Base-by-base conservation (phyloP, 176 grass and related monocot genomes). In the Eleusine indica region DNA sequence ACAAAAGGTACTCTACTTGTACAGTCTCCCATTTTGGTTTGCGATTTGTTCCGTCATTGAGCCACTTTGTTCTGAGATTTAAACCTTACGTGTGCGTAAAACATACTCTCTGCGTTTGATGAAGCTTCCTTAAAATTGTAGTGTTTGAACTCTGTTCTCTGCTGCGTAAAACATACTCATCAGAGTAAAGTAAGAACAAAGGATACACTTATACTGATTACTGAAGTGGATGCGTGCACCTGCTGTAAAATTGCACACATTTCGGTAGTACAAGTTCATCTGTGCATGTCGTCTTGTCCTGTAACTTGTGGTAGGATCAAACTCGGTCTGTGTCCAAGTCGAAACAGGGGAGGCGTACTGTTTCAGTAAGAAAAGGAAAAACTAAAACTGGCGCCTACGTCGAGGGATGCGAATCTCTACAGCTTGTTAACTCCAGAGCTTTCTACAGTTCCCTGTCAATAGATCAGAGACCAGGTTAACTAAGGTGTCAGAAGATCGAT, bases 381-480 rank as follows among this genome's bases (percentile, higher is more conserved):
- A 7, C 32, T 57, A 57, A 77, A 62, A 14, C 25, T 65, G 61
- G 9, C 46, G 76, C 44, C 25, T 65, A 37, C 52, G 8, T 25
- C 0, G 14, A 7, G 25, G 35, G 32, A 69, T 22, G 49, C 21
- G 66, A 81, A 81, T 81, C 49, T 81, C 51, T 58, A 28, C 43
- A 41, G 49, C n/a, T 18, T 10, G 9, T 32, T 40, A 56, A 68
- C 22, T 70, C 66, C 37, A 70, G 66, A 71, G 49, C 28, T 51
- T 30, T 71, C 79, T 81, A 81, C 79, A 71, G 21, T 81, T 19
- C 66, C 1, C 7, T 41, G 43, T 60, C 67, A 71, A 44, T 71
- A 17, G 41, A 71, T 71, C 28, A 38, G n/a, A 9, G 5, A 29
- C 9, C 49, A 58, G 37, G 40, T 1, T 43, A 56, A 70, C 3